Evolutionary conservation across 768 basidiomycete genomes (phyloP).

Genomic region (Coprinellus micaceus): DNA sequence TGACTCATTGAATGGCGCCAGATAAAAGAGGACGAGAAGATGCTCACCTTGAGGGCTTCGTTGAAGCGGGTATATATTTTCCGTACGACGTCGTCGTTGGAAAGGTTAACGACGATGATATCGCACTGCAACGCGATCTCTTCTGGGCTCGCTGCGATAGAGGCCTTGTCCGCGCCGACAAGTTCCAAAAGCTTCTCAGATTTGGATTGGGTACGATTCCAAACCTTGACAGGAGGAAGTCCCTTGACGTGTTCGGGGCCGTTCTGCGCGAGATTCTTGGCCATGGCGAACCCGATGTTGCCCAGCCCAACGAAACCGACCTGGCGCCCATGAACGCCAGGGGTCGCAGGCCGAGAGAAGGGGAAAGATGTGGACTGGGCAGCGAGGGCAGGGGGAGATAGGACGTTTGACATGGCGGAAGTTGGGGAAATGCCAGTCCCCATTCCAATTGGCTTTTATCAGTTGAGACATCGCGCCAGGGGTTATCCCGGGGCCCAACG

Average conservation of each 20-base stretch:
- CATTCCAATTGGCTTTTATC: background rate
- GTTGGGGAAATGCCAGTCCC: background rate
- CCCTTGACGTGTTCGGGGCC: constrained; percentile 32
- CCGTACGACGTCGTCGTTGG: constrained; percentile 68
- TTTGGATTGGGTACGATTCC: constrained; percentile 70
- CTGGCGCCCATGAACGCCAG: constrained; percentile 19
- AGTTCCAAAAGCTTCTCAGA: constrained; percentile 53
- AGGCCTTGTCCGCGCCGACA: constrained; percentile 49
- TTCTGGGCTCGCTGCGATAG: constrained; percentile 51
- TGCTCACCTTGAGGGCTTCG: constrained; percentile 50
- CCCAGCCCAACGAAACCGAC: constrained; percentile 51
- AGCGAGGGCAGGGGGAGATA: constrained; percentile 1
- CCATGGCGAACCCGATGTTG: constrained; percentile 75
- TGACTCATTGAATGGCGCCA: constrained; percentile 3
- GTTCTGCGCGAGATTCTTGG: constrained; percentile 68
- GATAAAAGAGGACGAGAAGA: background rate
- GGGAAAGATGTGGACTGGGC: constrained; percentile 6
- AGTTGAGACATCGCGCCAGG: background rate
- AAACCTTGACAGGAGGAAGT: constrained; percentile 59
- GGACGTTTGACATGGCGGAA: constrained; percentile 3
- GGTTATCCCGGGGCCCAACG: background rate
- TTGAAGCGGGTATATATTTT: constrained; percentile 59
- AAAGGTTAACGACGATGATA: constrained; percentile 71
- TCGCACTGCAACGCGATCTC: constrained; percentile 68
- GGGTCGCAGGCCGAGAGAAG: constrained; percentile 19